Evolutionary conservation across 441 rosid species (phyloP), one percentile per base, ranked within the genome.

Genomic region (Metrosideros polymorpha): DNA sequence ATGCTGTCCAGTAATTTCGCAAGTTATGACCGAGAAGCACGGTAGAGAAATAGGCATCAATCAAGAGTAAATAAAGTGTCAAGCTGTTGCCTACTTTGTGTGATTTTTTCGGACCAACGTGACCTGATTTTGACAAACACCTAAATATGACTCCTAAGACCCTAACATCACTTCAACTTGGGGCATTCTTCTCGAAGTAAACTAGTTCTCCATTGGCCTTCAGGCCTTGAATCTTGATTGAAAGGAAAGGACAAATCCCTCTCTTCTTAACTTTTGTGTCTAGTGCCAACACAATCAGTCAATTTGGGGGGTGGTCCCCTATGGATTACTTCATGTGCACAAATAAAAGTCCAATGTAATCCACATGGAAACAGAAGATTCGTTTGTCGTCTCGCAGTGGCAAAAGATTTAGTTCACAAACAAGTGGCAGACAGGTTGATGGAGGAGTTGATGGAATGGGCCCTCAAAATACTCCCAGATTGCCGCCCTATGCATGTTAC

Each of bases 381-480:
- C 42, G 50, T 82, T 85, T 87, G 86, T 88, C 84, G 82, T 84
- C 32, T 39, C 22, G 29, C 30, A 32, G 77, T 66, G 59, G 84
- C 35, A 82, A 85, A 79, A 45, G 43, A 49, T 83, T 52, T 83
- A 83, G 47, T 5, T 50, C 52, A 47, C 49, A 86, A 52, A 89
- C 88, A 89, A 89, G 90, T 91, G 94, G 93, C 92, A 88, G 93
- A 91, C 94, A 90, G 82, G 85, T 75, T 82, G 90, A 92, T 75
- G 84, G 85, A 61, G 89, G 42, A 89, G 86, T 86, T 85, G 87
- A 87, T 85, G 82, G 84, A 84, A 63, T 63, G 39, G 86, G 15
- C 51, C 61, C 84, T 59, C 47, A 57, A 30, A 51, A 82, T 89
- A 91, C 87, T 85, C 85, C 86, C 86, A 45, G 76, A 77, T 83